phyloP scores from a whole-genome alignment of 345 rosid species.

The Raphanus raphanistrum region DNA sequence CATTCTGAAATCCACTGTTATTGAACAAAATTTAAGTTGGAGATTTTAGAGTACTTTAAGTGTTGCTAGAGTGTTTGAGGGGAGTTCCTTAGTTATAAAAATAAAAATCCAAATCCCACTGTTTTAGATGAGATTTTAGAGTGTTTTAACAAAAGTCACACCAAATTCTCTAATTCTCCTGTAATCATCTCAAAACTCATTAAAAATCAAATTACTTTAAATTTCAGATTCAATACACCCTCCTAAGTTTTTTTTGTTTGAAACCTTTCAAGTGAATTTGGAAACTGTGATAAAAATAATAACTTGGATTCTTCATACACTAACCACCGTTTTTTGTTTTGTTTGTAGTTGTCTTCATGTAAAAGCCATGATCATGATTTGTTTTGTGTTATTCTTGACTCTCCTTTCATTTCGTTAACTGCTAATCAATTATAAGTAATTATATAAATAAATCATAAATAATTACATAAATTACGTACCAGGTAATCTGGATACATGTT shows the following conservation, averaged over 20 bases:
- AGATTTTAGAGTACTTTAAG: no score
- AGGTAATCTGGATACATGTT: not conserved
- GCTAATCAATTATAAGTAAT: not conserved
- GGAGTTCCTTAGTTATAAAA: no score
- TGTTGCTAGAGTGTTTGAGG: no score
- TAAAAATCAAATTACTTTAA: no score
- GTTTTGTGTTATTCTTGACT: not conserved
- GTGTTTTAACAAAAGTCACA: no score
- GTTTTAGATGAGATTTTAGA: no score
- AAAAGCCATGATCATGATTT: constrained; percentile 15
- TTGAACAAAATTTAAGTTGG: no score
- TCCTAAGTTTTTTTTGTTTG: not conserved
- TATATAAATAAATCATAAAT: not conserved
- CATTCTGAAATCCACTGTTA: no score
- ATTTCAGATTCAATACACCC: no score
- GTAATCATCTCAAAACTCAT: no score
- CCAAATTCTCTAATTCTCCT: no score
- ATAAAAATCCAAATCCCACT: no score
- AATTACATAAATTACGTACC: not conserved
- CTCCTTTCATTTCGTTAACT: constrained; percentile 2
- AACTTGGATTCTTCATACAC: constrained; percentile 26
- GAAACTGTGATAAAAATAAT: not conserved
- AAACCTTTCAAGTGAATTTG: not conserved
- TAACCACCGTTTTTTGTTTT: not conserved
- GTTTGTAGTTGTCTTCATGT: not conserved